A percentile compares a stretch with the other conserved stretches of the same genome.
These are phyloP conservation scores for Pecoramyces ruminantium DNA, from an alignment of 192 early-diverging fungal species.

Conservation along the genomic window DNA sequence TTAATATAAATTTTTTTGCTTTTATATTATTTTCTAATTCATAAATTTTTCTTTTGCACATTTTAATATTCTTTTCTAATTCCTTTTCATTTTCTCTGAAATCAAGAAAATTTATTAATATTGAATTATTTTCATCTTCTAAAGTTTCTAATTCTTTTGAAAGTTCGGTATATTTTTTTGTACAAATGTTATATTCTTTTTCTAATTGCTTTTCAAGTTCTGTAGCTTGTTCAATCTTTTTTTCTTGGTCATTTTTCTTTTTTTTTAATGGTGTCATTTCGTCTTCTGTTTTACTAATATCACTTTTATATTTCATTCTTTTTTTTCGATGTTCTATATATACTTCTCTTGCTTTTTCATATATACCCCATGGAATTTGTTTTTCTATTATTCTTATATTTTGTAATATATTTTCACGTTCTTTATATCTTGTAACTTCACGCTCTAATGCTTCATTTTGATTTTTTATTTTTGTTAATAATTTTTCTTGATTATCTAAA, in stretches of 20 bases:
- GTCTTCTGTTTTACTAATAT: background rate
- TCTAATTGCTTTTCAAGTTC: background rate
- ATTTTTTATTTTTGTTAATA: slow-evolving; percentile 20
- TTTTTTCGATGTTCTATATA: slow-evolving; percentile 16
- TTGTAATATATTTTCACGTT: slow-evolving; percentile 45
- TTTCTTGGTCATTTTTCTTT: slow-evolving; percentile 9
- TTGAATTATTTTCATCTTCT: background rate
- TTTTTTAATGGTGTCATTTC: slow-evolving; percentile 3
- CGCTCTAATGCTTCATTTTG: slow-evolving; percentile 53
- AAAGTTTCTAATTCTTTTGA: background rate
- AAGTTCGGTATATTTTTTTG: background rate
- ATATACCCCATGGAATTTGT: slow-evolving; percentile 41
- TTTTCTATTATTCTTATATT: slow-evolving; percentile 36
- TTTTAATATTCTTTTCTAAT: background rate
- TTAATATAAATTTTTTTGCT: background rate
- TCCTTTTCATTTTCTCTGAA: background rate
- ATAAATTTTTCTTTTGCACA: background rate
- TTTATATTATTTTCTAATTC: background rate
- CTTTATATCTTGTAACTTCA: slow-evolving; percentile 56
- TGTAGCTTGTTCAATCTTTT: background rate
- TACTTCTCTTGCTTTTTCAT: slow-evolving; percentile 30
- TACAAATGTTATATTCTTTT: background rate
- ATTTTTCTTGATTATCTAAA: background rate
- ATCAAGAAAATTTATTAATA: background rate
- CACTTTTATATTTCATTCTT: background rate